These are phyloP conservation scores for Curvularia sp. DNA, from an alignment of 2,329 filamentous ascomycete species.

Conservation along the genomic window DNA sequence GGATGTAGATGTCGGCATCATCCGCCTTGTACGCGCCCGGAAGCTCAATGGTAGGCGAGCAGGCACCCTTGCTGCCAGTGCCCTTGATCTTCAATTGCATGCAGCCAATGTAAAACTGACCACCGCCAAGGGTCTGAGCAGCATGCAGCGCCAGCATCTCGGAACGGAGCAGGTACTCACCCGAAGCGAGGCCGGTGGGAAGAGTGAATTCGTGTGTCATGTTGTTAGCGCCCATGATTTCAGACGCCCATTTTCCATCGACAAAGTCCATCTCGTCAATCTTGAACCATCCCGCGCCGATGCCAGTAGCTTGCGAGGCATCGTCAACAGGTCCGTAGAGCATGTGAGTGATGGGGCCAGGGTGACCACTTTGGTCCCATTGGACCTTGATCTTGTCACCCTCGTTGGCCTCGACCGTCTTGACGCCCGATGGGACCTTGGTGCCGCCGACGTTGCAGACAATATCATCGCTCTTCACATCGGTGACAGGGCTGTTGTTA, in stretches of 20 bases:
- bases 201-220: constrained; percentile 49
- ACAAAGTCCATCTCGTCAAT: constrained; percentile 43
- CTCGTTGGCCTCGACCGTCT: constrained; percentile 38
- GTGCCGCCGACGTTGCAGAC: constrained; percentile 45
- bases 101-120: constrained; percentile 56
- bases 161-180: constrained; percentile 52
- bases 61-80: constrained; percentile 45
- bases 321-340: constrained; percentile 62
- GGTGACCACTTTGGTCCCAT: constrained; percentile 44
- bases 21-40: constrained; percentile 49
- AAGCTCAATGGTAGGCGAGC: constrained; percentile 50
- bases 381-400: constrained; percentile 45
- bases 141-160: constrained; percentile 58
- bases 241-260: constrained; percentile 44
- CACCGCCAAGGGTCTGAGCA: constrained; percentile 45
- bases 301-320: constrained; percentile 44
- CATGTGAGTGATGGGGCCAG: constrained; percentile 47
- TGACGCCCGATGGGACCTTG: constrained; percentile 38
- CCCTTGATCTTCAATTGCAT: constrained; percentile 53
- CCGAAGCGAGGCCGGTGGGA: constrained; percentile 50
- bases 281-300: constrained; percentile 48
- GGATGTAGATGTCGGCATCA: constrained; percentile 47
- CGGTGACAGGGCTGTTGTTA: constrained; percentile 43
- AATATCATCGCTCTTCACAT: constrained; percentile 43
- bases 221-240: constrained; percentile 49